Conservation (phyloP, 805 yeast species). For the Ascoidea tarda region DNA sequence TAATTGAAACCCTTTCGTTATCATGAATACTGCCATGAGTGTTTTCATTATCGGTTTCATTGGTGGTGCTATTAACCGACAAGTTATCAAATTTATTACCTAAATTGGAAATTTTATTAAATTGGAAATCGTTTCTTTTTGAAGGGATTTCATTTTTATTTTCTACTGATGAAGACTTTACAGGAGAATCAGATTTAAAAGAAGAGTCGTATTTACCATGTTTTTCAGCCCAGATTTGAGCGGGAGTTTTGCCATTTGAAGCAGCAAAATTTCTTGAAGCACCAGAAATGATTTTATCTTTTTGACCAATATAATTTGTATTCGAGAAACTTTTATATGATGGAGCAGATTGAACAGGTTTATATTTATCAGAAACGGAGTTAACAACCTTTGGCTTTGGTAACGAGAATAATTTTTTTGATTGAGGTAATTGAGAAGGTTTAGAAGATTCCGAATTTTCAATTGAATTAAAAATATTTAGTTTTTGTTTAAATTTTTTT, state of each 20-base stretch:
- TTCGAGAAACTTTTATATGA: too few species aligned
- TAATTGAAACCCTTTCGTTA: constrained; percentile 1
- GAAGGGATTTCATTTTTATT: too few species aligned
- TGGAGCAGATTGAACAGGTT: background rate
- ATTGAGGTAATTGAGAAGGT: background rate
- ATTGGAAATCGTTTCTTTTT: background rate
- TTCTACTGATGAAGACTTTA: constrained; percentile 17
- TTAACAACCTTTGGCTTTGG: constrained; percentile 48
- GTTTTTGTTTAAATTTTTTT: constrained; percentile 8
- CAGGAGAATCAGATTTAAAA: constrained; percentile 11
- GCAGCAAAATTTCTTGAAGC: constrained; percentile 32
- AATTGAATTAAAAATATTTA: constrained; percentile 5
- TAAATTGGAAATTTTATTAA: background rate
- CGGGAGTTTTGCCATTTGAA: constrained; percentile 78
- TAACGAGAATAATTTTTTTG: constrained; percentile 13
- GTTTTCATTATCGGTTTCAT: constrained; percentile 11
- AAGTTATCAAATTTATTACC: constrained; percentile 5
- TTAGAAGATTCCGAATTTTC: background rate
- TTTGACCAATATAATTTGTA: background rate
- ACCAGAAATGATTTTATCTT: constrained; percentile 39
- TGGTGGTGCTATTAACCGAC: constrained; percentile 6
- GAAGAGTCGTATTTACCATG: constrained; percentile 46
- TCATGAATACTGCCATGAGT: constrained; percentile 3
- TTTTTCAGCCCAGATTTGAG: constrained; percentile 91
- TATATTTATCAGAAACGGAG: constrained; percentile 34